Base-by-base conservation (phyloP, 768 basidiomycete genomes). In the Amanita jacksonii region DNA sequence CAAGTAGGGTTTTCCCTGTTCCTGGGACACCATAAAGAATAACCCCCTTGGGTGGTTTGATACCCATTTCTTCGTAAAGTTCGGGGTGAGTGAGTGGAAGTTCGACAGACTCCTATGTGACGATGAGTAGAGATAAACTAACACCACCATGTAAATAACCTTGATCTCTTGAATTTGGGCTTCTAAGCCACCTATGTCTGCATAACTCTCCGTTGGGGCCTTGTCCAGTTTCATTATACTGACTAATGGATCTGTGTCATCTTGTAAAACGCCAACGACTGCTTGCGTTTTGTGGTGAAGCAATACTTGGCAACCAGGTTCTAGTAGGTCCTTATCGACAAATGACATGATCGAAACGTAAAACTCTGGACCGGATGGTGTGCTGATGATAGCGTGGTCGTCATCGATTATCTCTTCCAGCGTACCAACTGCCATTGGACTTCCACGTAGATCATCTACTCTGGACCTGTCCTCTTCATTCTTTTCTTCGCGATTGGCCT, bases 171-270 rank as follows among this genome's bases (percentile, higher is more conserved):
- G 93, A 52, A 99, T 99, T 64, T 99, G 96, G 25, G 73, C 72
- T 61, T 99, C 96, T 10, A 99, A 71, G 37, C 94, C 96, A 71
- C 96, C 96, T 54, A 99, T 86, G 57, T 98, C 96, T 9, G 94
- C 92, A 62, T 99, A 99, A 53, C 90, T 94, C 65, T 98, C 96
- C 15, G 92, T 96, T 1, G 96, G 96, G 3, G 94, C 93, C 68
- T 99, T 98, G 73, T 98, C 93, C 39, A 98, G 76, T 60, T 97
- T 96, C 93, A 98, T 98, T 57, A 97, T 87, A 58, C 81, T 94
- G 52, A 98, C 93, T 67, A 96, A 77, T 3, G 96, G 96, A 58
- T 99, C 89, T 9, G 84, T 72, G 57, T 99, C 94, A 57, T 99
- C 94, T 50, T 89, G 84, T 33, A 99, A 70, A 19, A 98, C 94